These are phyloP conservation scores for Cladophialophora exuberans DNA, from an alignment of 2,329 filamentous ascomycete genomes.

Conservation along the genomic window DNA sequence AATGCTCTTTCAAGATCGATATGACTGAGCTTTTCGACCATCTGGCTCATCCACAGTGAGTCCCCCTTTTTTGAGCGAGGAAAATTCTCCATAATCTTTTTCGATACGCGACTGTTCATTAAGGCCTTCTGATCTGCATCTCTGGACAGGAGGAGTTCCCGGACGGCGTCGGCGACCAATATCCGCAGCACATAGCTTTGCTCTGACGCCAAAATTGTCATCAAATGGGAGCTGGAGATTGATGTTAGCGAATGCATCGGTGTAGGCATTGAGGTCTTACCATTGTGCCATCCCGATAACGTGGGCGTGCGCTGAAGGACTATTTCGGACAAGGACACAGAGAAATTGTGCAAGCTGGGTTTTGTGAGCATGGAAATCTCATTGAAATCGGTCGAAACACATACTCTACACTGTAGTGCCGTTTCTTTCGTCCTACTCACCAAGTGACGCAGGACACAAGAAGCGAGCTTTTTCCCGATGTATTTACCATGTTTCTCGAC, in stretches of 20 bases:
- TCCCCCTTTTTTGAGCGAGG: slow-evolving; percentile 7
- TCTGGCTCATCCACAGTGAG: slow-evolving; percentile 18
- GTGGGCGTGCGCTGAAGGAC: not conserved
- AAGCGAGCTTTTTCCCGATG: slow-evolving; percentile 12
- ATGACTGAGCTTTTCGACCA: slow-evolving; percentile 18
- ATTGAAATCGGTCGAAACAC: not conserved
- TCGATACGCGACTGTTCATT: not conserved
- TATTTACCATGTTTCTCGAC: slow-evolving; percentile 9
- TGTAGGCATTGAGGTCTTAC: not conserved
- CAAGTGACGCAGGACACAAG: slow-evolving; percentile 15
- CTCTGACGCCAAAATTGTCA: slow-evolving; percentile 9
- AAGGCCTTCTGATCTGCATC: slow-evolving; percentile 11
- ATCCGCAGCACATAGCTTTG: slow-evolving; percentile 22
- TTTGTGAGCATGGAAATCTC: not conserved
- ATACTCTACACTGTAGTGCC: slow-evolving; percentile 17
- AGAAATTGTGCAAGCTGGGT: slow-evolving; percentile 18
- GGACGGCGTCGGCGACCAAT: slow-evolving; percentile 27
- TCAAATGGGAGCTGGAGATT: slow-evolving; percentile 8
- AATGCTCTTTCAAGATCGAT: slow-evolving; percentile 4
- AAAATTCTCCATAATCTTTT: slow-evolving; percentile 8
- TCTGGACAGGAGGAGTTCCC: slow-evolving; percentile 20
- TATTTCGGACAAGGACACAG: slow-evolving; percentile 13
- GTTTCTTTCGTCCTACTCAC: slow-evolving; percentile 12
- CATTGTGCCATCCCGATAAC: slow-evolving; percentile 5
- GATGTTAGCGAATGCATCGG: slow-evolving; percentile 4